Base-by-base conservation (phyloP, 345 rosid species). In the Lepidium aucheri region DNA sequence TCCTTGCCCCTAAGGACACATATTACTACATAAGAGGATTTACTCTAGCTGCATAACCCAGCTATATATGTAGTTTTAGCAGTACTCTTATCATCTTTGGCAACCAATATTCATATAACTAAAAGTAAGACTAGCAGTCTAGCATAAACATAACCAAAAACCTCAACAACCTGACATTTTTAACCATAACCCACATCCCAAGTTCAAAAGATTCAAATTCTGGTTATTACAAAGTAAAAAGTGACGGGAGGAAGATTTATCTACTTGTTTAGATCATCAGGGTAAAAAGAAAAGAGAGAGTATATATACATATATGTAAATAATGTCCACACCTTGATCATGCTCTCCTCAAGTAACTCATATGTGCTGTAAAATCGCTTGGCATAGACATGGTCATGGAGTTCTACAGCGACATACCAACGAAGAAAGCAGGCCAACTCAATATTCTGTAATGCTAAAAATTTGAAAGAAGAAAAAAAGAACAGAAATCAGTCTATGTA, bases 391-490 rank as follows among this genome's bases (percentile, higher is more conserved):
- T 90, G 95, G 67, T 94, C 99, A 69, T 83, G 79, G 74, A 94
- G 82, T 69, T 94, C 99, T 69, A 88, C 99, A 77, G 86, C 83
- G 33, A 94, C 96, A 81, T 79, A 94, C 99, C 99, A 88, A 38
- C 97, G 91, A 53, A 94, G 90, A 79, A 82, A 94, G 82, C 97
- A 88, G 66, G 97, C 97, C 83, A 94, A 68, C 72, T 86, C 97
- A 13, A 90, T 83, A 76, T 94, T 90, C 67, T 78, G 77, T 49
- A 86, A 67, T 39, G 99, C 99, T 94, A 90, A 35, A 65, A 78
- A 70, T 75, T 70, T 65, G 80, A 60, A 50, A 45, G 60, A 46
- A 58, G 15, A 26, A 26, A 82, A 63, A 50, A 45, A 60, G 45
- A 58, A 77, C 52, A 70, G 69, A 81, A 70, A 32, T 59, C 22